phyloP scores from a whole-genome alignment of 176 grass and related monocot species.

The Zizania latifolia region DNA sequence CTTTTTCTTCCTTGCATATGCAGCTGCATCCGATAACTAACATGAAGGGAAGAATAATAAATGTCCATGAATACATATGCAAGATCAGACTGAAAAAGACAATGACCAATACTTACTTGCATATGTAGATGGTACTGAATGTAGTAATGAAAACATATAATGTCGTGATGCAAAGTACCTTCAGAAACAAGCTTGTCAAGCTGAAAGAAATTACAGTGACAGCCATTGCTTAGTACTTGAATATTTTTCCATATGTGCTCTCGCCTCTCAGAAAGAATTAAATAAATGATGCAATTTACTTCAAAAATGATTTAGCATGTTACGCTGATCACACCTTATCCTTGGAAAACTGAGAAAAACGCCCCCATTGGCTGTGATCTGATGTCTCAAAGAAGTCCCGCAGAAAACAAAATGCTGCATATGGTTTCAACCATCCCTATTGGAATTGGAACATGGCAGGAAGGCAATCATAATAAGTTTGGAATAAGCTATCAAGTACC shows the following conservation, averaged over 20 bases:
- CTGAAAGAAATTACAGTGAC: constrained; percentile 45
- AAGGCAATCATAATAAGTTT: constrained; percentile 11
- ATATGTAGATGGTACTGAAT: constrained; percentile 95
- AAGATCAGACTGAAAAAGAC: constrained; percentile 8
- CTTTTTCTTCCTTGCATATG: constrained; percentile 89
- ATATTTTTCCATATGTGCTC: neutral
- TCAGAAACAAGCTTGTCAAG: constrained; percentile 78
- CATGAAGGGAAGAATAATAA: constrained; percentile 22
- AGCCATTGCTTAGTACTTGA: constrained; percentile 18
- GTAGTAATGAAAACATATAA: constrained; percentile 95
- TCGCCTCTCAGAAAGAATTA: constrained; percentile 11
- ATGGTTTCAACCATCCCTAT: constrained; percentile 99
- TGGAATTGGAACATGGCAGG: constrained; percentile 26
- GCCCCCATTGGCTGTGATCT: constrained; percentile 93
- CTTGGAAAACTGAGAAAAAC: constrained; percentile 80
- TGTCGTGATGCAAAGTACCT: constrained; percentile 71
- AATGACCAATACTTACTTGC: constrained; percentile 71
- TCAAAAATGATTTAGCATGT: neutral
- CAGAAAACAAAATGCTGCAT: constrained; percentile 97
- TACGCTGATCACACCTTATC: constrained; percentile 59
- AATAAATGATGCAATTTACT: constrained; percentile 1
- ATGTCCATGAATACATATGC: neutral
- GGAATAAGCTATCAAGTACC: constrained; percentile 18
- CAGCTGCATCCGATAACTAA: constrained; percentile 82
- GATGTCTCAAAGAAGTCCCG: constrained; percentile 97